Evolutionary conservation across 352 stramenopile species (phyloP).

Genomic region (Stephanocyclus meneghinianus): DNA sequence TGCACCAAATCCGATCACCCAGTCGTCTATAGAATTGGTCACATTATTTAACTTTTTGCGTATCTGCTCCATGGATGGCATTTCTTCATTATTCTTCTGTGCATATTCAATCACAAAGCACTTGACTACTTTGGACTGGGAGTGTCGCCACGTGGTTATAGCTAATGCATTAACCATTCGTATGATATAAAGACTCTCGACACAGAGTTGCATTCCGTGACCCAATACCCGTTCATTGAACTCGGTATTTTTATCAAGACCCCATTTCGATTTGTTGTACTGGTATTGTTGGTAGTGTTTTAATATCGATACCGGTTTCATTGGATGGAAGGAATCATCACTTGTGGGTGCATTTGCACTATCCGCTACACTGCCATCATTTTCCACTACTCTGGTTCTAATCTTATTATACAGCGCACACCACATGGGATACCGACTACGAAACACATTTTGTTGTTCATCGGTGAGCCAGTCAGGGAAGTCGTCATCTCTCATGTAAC

Average conservation of each 20-base stretch:
- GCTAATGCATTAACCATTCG: background rate
- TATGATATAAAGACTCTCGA: background rate
- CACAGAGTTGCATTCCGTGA: background rate
- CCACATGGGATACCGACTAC: background rate
- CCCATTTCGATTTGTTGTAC: conserved; percentile 27
- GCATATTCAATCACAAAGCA: background rate
- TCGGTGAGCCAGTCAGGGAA: conserved; percentile 8
- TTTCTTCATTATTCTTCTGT: background rate
- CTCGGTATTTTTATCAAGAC: conserved; percentile 21
- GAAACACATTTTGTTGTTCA: background rate
- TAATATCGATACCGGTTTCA: background rate
- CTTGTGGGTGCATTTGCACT: background rate
- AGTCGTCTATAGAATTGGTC: conserved; percentile 5
- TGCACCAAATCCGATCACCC: conserved; percentile 3
- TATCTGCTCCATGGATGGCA: conserved; percentile 2
- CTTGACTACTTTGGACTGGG: background rate
- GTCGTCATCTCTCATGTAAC: conserved; percentile 15
- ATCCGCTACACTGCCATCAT: background rate
- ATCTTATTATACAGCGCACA: conserved; percentile 7
- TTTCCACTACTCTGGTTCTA: background rate
- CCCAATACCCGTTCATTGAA: background rate
- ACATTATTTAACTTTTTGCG: conserved; percentile 4
- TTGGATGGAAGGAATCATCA: too few species aligned
- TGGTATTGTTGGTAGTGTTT: conserved; percentile 2
- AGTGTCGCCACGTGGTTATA: background rate